Percentiles rank a stretch among this genome's conserved stretches.
These are phyloP conservation scores for Neurospora hispaniola DNA, from an alignment of 495 filamentous ascomycete genomes.

Conservation along the genomic window DNA sequence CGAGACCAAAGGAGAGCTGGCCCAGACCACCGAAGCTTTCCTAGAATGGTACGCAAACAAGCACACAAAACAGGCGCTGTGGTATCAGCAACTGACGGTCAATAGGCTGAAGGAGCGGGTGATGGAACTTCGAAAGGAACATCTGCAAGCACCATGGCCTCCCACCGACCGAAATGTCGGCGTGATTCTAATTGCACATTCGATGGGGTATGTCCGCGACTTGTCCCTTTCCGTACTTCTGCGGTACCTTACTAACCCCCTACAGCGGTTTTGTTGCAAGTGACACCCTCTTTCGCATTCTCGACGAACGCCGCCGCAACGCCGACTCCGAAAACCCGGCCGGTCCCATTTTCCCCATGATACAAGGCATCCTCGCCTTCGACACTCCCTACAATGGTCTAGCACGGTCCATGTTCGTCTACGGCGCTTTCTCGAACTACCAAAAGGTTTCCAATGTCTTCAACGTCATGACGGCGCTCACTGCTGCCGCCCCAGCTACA, in stretches of 20 bases:
- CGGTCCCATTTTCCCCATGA: conserved; percentile 45
- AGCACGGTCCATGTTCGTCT: conserved; percentile 76
- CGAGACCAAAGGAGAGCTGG: conserved; percentile 80
- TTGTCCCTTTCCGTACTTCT: too few relatives aligned
- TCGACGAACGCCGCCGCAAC: conserved; percentile 29
- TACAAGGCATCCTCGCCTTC: conserved; percentile 82
- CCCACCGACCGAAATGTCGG: conserved; percentile 78
- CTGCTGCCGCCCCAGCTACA: conserved; percentile 35
- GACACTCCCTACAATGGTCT: conserved; percentile 93
- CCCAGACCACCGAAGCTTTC: conserved; percentile 62
- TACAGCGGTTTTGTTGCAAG: conserved; percentile 77
- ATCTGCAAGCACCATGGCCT: conserved; percentile 62
- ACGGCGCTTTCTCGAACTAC: conserved; percentile 83
- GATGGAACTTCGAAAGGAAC: conserved; percentile 73
- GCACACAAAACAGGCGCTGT: not conserved
- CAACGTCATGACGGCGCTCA: conserved; percentile 52
- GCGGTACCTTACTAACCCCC: not conserved
- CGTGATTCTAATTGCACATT: conserved; percentile 78
- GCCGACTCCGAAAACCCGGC: conserved; percentile 10
- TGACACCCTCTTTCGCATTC: conserved; percentile 57
- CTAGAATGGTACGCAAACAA: conserved; percentile 57
- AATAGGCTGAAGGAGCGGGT: conserved; percentile 78
- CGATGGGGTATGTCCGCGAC: conserved; percentile 56
- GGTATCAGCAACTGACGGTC: not conserved
- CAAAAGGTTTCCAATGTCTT: conserved; percentile 67